Evolutionary conservation across 2,329 filamentous ascomycete genomes (phyloP).

Genomic region (Spiromastix sp.): DNA sequence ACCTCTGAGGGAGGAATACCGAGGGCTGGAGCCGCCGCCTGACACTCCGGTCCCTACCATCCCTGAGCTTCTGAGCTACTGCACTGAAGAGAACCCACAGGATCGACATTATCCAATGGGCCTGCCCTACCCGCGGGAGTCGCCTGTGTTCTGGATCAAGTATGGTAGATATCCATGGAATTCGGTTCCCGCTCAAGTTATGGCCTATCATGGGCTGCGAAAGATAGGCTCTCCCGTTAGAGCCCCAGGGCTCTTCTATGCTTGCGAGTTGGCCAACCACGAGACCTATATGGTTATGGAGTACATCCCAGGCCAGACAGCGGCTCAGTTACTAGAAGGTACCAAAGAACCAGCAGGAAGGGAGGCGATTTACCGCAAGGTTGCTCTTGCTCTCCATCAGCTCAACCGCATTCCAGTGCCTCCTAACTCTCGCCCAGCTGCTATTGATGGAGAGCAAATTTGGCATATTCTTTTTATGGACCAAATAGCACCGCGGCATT

Average conservation of each 20-base stretch:
- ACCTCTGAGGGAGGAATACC: no score
- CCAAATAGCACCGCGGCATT: conserved; percentile 8
- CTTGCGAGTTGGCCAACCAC: conserved; percentile 1
- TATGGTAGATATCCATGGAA: no score
- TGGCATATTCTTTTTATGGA: conserved; percentile 8
- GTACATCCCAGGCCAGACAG: conserved; percentile 5
- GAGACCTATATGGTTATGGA: conserved; percentile 8
- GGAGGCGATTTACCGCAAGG: conserved; percentile 8
- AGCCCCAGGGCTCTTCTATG: conserved; percentile 5
- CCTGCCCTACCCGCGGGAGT: no score
- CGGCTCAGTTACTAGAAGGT: conserved; percentile 5
- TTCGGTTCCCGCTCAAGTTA: conserved; percentile 2
- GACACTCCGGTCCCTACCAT: no score
- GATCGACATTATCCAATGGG: no score
- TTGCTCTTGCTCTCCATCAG: conserved; percentile 10
- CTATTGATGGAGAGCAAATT: background rate
- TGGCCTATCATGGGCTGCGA: conserved; percentile 6
- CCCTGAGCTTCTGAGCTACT: no score
- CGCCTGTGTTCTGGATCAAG: no score
- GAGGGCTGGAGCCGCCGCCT: no score
- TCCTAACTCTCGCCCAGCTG: conserved; percentile 3
- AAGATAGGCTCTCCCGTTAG: conserved; percentile 1
- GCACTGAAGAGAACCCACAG: no score
- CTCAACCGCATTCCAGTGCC: conserved; percentile 13
- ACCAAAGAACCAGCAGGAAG: conserved; percentile 7